phyloP scores from a whole-genome alignment of 306 rosid species.

The Fagus crenata region DNA sequence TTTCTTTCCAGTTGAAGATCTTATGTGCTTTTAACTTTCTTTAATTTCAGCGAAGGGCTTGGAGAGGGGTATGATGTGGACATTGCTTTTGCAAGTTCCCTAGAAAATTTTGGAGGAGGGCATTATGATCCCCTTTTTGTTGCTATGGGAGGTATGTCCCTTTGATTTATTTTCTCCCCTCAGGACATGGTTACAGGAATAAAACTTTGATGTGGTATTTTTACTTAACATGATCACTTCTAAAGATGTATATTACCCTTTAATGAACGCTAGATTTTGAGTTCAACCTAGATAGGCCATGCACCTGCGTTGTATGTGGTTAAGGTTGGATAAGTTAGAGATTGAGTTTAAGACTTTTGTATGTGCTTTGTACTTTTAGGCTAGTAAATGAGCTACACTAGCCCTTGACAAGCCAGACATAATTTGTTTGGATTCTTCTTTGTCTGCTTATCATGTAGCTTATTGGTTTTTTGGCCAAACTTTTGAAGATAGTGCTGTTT shows the following conservation, averaged over 20 bases:
- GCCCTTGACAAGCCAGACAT: constrained; percentile 20
- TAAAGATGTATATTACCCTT: constrained; percentile 21
- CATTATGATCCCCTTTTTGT: constrained; percentile 83
- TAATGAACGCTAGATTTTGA: constrained; percentile 19
- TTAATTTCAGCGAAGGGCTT: constrained; percentile 77
- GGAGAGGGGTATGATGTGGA: constrained; percentile 90
- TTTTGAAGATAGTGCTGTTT: constrained; percentile 21
- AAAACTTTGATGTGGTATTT: neutral
- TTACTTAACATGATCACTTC: constrained; percentile 13
- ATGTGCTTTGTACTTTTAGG: constrained; percentile 13
- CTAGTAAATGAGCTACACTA: constrained; percentile 10
- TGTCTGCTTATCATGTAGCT: neutral
- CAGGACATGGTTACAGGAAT: constrained; percentile 13
- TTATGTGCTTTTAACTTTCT: constrained; percentile 8
- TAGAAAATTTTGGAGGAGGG: constrained; percentile 93
- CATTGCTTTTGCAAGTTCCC: constrained; percentile 79
- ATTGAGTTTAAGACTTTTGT: neutral
- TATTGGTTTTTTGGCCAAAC: constrained; percentile 14
- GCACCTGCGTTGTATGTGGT: neutral
- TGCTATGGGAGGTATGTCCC: constrained; percentile 83
- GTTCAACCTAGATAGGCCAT: constrained; percentile 4
- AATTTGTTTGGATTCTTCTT: constrained; percentile 26
- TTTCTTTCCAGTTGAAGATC: neutral
- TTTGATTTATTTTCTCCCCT: neutral
- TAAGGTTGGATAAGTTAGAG: constrained; percentile 6